A percentile compares a stretch with the other conserved stretches of the same genome.
phyloP scores from a whole-genome alignment of 495 filamentous ascomycete genomes.

The Penicillium flavigenum region DNA sequence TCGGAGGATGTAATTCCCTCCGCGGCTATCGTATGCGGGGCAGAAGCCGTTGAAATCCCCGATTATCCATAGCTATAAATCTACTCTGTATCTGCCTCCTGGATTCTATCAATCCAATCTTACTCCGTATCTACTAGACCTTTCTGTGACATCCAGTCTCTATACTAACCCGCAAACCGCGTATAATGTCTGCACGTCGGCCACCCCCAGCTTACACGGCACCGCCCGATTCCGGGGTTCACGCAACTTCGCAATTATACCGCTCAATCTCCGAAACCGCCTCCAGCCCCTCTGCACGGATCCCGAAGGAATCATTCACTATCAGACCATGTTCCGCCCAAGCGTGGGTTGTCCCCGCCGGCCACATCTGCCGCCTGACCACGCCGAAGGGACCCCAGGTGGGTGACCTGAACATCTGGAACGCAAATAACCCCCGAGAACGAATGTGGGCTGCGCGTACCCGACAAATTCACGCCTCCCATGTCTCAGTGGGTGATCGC shows the following conservation, averaged over 20 bases:
- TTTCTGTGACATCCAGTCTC: neutral
- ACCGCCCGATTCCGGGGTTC: constrained; percentile 36
- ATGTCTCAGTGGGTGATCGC: constrained; percentile 66
- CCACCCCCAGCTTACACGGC: constrained; percentile 47
- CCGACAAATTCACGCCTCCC: constrained; percentile 71
- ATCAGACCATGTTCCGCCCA: constrained; percentile 55
- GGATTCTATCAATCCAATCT: too few relatives aligned
- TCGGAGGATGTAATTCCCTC: constrained; percentile 1
- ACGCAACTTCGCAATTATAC: constrained; percentile 41
- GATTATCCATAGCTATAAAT: neutral
- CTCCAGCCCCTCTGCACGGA: constrained; percentile 32
- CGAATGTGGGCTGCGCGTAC: constrained; percentile 79
- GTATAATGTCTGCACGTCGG: constrained; percentile 34
- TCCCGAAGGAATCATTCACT: constrained; percentile 38
- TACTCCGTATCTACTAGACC: neutral
- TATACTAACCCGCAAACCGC: neutral
- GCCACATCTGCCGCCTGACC: constrained; percentile 65
- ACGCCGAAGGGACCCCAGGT: constrained; percentile 76
- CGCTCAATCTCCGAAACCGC: constrained; percentile 42
- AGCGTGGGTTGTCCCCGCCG: constrained; percentile 62
- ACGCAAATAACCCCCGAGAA: constrained; percentile 70
- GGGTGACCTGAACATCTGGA: constrained; percentile 82
- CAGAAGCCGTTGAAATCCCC: neutral
- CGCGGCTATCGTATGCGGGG: neutral
- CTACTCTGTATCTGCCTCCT: neutral